phyloP scores from a whole-genome alignment of 163 green algal species.

The Scenedesmus sp. region DNA sequence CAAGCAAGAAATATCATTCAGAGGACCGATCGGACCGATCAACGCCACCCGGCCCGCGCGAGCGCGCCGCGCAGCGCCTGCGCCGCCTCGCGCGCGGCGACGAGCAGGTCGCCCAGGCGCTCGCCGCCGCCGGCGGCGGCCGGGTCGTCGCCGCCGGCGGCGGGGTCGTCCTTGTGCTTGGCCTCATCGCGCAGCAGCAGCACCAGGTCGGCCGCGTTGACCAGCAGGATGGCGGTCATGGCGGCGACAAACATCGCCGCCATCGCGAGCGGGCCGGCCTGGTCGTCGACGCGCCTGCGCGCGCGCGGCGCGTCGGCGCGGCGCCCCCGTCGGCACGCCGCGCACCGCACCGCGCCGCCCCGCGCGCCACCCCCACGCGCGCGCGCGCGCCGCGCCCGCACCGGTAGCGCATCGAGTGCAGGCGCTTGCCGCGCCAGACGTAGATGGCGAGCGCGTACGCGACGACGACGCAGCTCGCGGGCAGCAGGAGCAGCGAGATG shows the following conservation, averaged over 20 bases:
- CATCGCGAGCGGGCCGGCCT: conserved; percentile 30
- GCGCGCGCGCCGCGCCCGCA: too few relatives aligned
- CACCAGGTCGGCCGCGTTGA: conserved; percentile 38
- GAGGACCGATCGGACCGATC: too few relatives aligned
- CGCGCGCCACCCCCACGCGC: too few relatives aligned
- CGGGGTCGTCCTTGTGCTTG: background rate
- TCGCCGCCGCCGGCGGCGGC: too few relatives aligned
- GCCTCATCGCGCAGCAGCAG: background rate
- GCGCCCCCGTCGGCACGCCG: too few relatives aligned
- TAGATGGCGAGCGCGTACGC: conserved; percentile 37
- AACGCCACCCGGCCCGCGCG: too few relatives aligned
- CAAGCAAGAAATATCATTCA: too few relatives aligned
- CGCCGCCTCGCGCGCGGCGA: too few relatives aligned
- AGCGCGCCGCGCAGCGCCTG: too few relatives aligned
- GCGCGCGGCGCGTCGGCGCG: too few relatives aligned
- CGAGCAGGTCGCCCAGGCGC: too few relatives aligned
- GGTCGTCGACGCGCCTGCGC: conserved; percentile 40
- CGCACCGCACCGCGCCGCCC: too few relatives aligned
- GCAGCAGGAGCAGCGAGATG: conserved; percentile 37
- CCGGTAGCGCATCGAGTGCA: conserved; percentile 39
- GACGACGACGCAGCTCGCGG: conserved; percentile 19
- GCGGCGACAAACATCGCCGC: conserved; percentile 19
- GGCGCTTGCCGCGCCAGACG: conserved; percentile 31
- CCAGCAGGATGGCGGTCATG: conserved; percentile 17
- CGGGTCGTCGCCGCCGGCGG: background rate